These are phyloP conservation scores for Alternaria solani DNA, from an alignment of 2,329 filamentous ascomycete species.

Conservation along the genomic window DNA sequence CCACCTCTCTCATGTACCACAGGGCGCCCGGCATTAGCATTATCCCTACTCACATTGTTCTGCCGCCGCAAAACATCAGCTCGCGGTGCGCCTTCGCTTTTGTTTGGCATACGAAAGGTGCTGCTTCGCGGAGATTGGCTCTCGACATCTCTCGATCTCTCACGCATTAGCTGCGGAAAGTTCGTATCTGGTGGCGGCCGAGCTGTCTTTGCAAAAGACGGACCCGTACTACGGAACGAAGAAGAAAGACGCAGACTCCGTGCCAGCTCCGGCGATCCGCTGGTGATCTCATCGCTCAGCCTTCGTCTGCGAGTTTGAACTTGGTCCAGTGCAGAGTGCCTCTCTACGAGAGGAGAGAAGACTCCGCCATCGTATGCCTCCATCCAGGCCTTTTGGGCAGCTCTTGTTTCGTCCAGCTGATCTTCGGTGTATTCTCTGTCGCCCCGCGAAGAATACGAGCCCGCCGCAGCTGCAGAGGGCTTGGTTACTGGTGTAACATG, in stretches of 20 bases:
- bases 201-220: constrained; percentile 33
- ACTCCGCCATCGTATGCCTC: constrained; percentile 49
- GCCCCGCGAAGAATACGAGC: constrained; percentile 35
- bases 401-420: constrained; percentile 28
- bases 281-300: constrained; percentile 13
- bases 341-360: constrained; percentile 38
- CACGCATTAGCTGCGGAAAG: constrained; percentile 36
- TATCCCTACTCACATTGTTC: constrained; percentile 24
- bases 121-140: constrained; percentile 33
- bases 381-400: constrained; percentile 47
- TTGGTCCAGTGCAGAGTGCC: constrained; percentile 7
- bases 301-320: constrained; percentile 10
- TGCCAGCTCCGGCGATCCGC: constrained; percentile 26
- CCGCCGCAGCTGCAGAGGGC: constrained; percentile 14
- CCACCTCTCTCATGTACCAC: constrained; percentile 31
- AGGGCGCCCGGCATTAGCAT: constrained; percentile 19
- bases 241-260: constrained; percentile 38
- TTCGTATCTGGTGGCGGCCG: constrained; percentile 33
- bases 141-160: constrained; percentile 28
- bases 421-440: constrained; percentile 30
- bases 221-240: constrained; percentile 40
- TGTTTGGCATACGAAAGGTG: constrained; percentile 21
- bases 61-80: constrained; percentile 45
- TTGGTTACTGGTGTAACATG: constrained; percentile 13
- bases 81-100: constrained; percentile 30